Conservation (phyloP, 768 basidiomycete genomes). For the Infundibulicybe gibba region DNA sequence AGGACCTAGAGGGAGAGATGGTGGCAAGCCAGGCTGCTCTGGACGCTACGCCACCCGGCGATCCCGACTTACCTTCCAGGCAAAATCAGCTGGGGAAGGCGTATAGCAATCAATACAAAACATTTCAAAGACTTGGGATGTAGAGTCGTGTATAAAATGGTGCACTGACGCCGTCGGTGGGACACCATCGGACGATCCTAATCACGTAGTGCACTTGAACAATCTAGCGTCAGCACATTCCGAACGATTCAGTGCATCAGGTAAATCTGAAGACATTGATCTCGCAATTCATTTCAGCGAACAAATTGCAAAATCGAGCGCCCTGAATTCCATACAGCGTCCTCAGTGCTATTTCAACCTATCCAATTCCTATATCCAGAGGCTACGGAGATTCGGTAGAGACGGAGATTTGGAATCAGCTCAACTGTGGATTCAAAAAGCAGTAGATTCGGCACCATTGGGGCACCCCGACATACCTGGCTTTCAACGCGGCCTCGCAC, state of each 20-base stretch:
- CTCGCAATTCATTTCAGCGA: background rate
- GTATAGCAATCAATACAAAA: background rate
- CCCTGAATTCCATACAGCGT: background rate
- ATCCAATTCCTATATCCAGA: constrained; percentile 1
- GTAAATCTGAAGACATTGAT: constrained; percentile 6
- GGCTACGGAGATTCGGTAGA: background rate
- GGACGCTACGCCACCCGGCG: constrained; percentile 3
- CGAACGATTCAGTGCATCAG: constrained; percentile 6
- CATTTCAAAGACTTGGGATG: background rate
- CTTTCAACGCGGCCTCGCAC: background rate
- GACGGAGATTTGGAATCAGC: constrained; percentile 4
- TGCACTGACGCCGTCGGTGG: background rate
- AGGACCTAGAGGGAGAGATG: constrained; percentile 2
- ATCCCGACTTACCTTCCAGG: background rate
- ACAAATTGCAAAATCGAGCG: no score
- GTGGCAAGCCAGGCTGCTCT: constrained; percentile 8
- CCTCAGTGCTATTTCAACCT: constrained; percentile 2
- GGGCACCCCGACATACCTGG: background rate
- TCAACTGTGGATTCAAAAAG: constrained; percentile 1
- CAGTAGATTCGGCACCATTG: background rate
- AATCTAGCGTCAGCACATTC: constrained; percentile 7
- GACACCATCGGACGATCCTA: constrained; percentile 5
- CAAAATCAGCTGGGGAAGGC: constrained; percentile 2
- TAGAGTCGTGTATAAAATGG: background rate
- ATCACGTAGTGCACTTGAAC: constrained; percentile 5